Conservation (phyloP, 805 yeast genomes). For the Ascoidea rubescens region DNA sequence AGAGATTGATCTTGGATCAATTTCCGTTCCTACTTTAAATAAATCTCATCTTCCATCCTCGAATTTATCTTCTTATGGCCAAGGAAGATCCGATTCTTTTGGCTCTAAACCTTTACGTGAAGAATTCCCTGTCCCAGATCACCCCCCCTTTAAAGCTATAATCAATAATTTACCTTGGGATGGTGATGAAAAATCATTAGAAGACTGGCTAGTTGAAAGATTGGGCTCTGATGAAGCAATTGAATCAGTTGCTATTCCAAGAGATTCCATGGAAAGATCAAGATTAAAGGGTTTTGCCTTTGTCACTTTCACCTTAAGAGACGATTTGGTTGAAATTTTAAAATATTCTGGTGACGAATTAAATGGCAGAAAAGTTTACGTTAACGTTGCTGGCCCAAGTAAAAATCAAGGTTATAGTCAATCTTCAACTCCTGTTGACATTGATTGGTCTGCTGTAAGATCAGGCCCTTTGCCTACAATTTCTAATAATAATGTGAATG, state of each 20-base stretch:
- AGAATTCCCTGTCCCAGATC: slow-evolving; percentile 79
- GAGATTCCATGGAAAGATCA: slow-evolving; percentile 45
- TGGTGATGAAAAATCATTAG: slow-evolving; percentile 48
- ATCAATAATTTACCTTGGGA: slow-evolving; percentile 80
- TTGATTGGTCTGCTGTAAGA: slow-evolving; percentile 32
- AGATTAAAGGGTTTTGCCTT: slow-evolving; percentile 81
- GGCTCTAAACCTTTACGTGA: slow-evolving; percentile 35
- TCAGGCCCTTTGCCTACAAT: slow-evolving; percentile 14
- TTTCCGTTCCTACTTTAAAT: slow-evolving; percentile 35
- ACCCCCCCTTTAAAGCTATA: slow-evolving; percentile 87
- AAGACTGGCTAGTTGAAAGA: slow-evolving; percentile 44
- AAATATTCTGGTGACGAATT: slow-evolving; percentile 55
- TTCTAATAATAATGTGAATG: slow-evolving; percentile 15
- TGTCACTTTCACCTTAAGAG: slow-evolving; percentile 67
- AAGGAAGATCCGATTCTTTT: slow-evolving; percentile 18
- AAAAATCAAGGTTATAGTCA: slow-evolving; percentile 20
- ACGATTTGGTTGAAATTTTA: slow-evolving; percentile 63
- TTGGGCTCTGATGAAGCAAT: slow-evolving; percentile 28
- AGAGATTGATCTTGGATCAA: slow-evolving; percentile 58
- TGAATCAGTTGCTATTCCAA: slow-evolving; percentile 4
- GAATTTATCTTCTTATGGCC: slow-evolving; percentile 17
- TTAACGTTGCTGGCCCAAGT: slow-evolving; percentile 70
- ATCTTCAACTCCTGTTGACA: slow-evolving; percentile 12
- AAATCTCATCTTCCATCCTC: slow-evolving; percentile 15
- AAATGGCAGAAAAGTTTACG: slow-evolving; percentile 56